Evolutionary conservation across 1,284 basidiomycete genomes (phyloP), one percentile per base, ranked within the genome.

Genomic region (Xerocomus nothofagi): DNA sequence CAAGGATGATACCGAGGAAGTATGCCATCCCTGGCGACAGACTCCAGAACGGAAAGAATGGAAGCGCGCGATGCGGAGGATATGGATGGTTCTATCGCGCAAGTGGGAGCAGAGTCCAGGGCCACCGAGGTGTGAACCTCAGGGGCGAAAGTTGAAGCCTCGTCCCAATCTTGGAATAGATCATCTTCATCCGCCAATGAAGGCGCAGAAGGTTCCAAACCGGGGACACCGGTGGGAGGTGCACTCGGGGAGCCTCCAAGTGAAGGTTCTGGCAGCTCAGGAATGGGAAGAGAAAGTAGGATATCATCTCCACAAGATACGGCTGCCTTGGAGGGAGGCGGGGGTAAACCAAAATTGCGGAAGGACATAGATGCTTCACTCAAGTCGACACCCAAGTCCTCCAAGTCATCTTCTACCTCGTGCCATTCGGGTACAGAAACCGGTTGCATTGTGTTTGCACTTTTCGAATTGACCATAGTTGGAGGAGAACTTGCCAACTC

Each of bases 401-500:
- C 56, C 30, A 62, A 34, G 12, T 57, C 51, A 21, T 60, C 55
- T 20, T 58, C 62, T 7, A 66, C 55, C 32, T 69, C 66, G 17
- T 66, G 51, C 57, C 54, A 71, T 27, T 54, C 57, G 12, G 67
- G 67, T 23, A 56, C 67, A 29, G 62, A 67, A 12, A 62, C 37
- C 8, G 47, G 8, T 7, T 42, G 47, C 1, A 29, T 26, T 6
- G 45, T 29, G 14, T 39, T 41, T 39, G 42, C 21, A 30, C 36
- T n/a, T 33, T 43, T 8, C 4, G 12, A 18, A n/a, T 50, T 41
- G 6, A 30, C 11, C 4, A 17, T 27, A 0, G 29, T 27, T 3
- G 68, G 68, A 20, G 86, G 86, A 14, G 76, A 76, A 57, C 82
- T 86, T 21, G 80, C 81, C 34, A 81, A 51, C 17, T 71, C 70